A percentile compares a stretch with the other conserved stretches of the same genome.
These are phyloP conservation scores for Ramularia endophylla DNA, from an alignment of 2,329 filamentous ascomycete species.

Conservation along the genomic window DNA sequence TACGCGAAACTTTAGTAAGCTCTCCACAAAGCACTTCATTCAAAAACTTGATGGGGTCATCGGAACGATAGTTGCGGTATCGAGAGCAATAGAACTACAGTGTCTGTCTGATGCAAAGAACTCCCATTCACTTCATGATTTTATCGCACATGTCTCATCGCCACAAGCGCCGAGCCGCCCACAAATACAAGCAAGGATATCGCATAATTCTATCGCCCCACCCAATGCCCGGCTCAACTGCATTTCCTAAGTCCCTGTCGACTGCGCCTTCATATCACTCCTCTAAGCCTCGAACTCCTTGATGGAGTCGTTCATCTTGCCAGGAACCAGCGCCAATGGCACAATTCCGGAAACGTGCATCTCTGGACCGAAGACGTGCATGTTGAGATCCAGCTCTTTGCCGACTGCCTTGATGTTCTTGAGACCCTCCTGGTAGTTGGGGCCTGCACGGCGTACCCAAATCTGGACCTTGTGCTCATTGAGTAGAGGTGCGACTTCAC, in stretches of 20 bases:
- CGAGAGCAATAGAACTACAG: too few relatives aligned
- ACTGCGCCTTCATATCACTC: background rate
- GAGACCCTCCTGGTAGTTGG: slow-evolving; percentile 99
- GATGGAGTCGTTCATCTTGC: slow-evolving; percentile 53
- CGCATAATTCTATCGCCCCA: background rate
- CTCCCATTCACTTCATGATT: background rate
- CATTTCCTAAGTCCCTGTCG: background rate
- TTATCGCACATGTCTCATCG: too few relatives aligned
- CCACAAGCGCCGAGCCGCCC: too few relatives aligned
- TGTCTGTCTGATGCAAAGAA: background rate
- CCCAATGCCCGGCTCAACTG: background rate
- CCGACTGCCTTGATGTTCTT: slow-evolving; percentile 99
- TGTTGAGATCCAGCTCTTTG: slow-evolving; percentile 87
- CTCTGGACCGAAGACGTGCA: slow-evolving; percentile 80
- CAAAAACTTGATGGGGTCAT: too few relatives aligned
- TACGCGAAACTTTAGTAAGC: too few relatives aligned
- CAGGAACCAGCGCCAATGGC: slow-evolving; percentile 68
- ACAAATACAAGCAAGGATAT: too few relatives aligned
- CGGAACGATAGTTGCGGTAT: too few relatives aligned
- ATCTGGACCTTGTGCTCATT: slow-evolving; percentile 97
- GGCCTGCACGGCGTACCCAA: slow-evolving; percentile 85
- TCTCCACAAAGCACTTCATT: too few relatives aligned
- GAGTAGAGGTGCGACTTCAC: slow-evolving; percentile 78
- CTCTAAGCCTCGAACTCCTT: slow-evolving; percentile 54
- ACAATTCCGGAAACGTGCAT: slow-evolving; percentile 95